These are phyloP conservation scores for Litsea cubeba DNA, from an alignment of 164 flowering plant species.

Conservation along the genomic window DNA sequence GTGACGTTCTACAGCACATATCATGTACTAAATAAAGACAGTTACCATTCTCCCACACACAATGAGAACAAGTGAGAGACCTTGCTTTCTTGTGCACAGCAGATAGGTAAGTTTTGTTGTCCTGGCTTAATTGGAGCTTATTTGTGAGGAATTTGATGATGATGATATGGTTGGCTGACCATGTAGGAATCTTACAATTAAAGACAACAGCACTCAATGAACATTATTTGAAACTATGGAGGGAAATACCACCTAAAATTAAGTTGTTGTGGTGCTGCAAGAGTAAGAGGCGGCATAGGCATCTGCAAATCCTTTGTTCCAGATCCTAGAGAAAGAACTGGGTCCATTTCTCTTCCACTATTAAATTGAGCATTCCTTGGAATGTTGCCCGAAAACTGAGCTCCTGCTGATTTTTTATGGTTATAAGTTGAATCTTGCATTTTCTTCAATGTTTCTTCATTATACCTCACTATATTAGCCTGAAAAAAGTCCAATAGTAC, in stretches of 20 bases:
- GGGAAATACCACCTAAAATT: conserved; percentile 46
- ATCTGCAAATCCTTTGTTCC: conserved; percentile 60
- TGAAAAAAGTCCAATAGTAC: conserved; percentile 24
- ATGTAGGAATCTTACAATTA: not conserved
- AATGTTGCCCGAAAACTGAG: conserved; percentile 29
- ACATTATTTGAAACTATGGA: not conserved
- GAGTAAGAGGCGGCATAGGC: conserved; percentile 87
- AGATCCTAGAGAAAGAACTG: conserved; percentile 30
- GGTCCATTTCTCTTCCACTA: conserved; percentile 20
- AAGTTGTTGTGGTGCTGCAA: conserved; percentile 54
- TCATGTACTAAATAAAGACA: too few relatives aligned
- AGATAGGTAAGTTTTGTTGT: too few relatives aligned
- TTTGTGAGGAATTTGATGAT: too few relatives aligned
- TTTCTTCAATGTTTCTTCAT: conserved; percentile 68
- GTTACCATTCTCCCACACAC: too few relatives aligned
- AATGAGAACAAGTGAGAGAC: too few relatives aligned
- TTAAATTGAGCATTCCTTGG: conserved; percentile 20
- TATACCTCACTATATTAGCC: conserved; percentile 77
- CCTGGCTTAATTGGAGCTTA: too few relatives aligned
- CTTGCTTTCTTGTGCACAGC: too few relatives aligned
- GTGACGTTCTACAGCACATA: too few relatives aligned
- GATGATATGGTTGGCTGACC: not conserved
- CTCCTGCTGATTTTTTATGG: conserved; percentile 29
- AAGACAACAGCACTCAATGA: not conserved
- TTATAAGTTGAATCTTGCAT: conserved; percentile 32